A percentile compares a stretch with the other conserved stretches of the same genome.
These are phyloP conservation scores for Adansonia madagascariensis DNA, from an alignment of 441 rosid genomes.

Conservation along the genomic window DNA sequence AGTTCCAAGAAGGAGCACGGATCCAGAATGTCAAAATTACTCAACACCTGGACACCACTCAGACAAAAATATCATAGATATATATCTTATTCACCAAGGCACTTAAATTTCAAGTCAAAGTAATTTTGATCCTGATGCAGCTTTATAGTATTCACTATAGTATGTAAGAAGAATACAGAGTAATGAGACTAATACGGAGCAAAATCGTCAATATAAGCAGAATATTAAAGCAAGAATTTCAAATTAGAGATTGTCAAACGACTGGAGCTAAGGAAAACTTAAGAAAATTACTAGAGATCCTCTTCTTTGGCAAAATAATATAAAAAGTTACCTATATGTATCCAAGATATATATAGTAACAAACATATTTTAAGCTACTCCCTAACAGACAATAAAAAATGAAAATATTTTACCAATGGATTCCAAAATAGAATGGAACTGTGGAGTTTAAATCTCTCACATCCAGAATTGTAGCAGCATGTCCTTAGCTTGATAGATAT, in stretches of 20 bases:
- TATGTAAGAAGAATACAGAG: neutral
- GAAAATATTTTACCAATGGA: neutral
- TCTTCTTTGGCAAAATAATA: neutral
- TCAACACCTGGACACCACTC: constrained; percentile 60
- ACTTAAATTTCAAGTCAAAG: neutral
- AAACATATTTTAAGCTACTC: neutral
- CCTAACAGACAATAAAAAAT: neutral
- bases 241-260: neutral
- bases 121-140: neutral
- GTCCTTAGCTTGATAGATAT: neutral
- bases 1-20: constrained; percentile 88
- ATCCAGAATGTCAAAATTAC: constrained; percentile 77
- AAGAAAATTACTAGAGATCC: neutral
- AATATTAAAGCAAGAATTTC: neutral
- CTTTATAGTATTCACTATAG: neutral
- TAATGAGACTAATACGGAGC: neutral
- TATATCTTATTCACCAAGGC: neutral
- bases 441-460: neutral
- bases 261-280: neutral
- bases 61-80: constrained; percentile 7
- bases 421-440: neutral
- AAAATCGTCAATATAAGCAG: neutral
- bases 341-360: neutral
- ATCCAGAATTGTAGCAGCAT: neutral
- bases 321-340: neutral